These are phyloP conservation scores for Candida sojae DNA, from an alignment of 1,139 yeast genomes.

Conservation along the genomic window DNA sequence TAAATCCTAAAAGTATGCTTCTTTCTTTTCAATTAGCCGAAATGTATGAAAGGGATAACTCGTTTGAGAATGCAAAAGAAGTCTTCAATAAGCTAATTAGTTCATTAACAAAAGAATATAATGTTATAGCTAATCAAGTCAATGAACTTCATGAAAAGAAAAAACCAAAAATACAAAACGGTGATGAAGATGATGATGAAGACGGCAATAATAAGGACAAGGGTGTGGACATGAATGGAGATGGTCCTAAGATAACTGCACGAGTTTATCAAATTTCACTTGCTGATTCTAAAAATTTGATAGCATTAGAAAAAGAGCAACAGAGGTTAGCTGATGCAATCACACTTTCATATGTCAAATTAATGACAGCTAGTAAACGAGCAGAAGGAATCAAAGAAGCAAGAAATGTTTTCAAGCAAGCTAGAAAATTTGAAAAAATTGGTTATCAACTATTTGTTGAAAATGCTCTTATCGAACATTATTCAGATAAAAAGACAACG, in stretches of 20 bases:
- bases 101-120: conserved; percentile 36
- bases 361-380: conserved; percentile 63
- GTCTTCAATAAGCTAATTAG: conserved; percentile 53
- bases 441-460: conserved; percentile 81
- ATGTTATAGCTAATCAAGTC: conserved; percentile 21
- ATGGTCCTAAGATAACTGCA: neutral
- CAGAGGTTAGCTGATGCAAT: conserved; percentile 35
- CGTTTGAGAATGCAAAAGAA: conserved; percentile 52
- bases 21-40: conserved; percentile 72
- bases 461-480: conserved; percentile 81
- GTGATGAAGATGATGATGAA: conserved; percentile 14
- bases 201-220: conserved; percentile 9
- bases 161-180: conserved; percentile 10
- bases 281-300: conserved; percentile 13
- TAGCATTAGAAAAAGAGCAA: conserved; percentile 15
- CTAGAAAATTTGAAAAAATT: conserved; percentile 52
- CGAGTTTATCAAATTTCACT: conserved; percentile 10
- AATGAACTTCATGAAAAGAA: conserved; percentile 24
- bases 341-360: conserved; percentile 54
- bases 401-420: conserved; percentile 63
- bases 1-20: conserved; percentile 74
- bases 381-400: conserved; percentile 72
- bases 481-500: conserved; percentile 62
- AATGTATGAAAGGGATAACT: conserved; percentile 60
- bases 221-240: conserved; percentile 3